Evolutionary conservation across 23 red algal genomes (phyloP).

Genomic region (Chondrus crispus): DNA sequence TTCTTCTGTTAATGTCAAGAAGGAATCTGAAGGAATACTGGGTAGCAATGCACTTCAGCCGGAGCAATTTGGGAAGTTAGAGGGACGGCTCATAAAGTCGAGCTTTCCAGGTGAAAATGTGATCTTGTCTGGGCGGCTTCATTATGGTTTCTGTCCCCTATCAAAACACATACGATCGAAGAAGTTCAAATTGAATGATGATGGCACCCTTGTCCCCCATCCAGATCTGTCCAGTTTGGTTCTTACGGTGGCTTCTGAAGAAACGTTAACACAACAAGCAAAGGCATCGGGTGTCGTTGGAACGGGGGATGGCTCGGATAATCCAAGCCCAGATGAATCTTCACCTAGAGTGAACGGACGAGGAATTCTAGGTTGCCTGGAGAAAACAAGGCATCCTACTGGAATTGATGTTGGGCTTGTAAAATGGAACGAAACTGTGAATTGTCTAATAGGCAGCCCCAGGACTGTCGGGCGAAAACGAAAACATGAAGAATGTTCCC

Average conservation of each 20-base stretch:
- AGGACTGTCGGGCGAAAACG: not conserved
- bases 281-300: not conserved
- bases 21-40: not conserved
- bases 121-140: conserved; percentile 22
- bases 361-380: too few species aligned
- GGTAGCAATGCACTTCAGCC: not conserved
- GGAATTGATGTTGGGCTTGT: not conserved
- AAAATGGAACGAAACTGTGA: conserved; percentile 2
- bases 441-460: not conserved
- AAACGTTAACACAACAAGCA: conserved; percentile 22
- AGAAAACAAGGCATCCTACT: not conserved
- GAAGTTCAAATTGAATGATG: conserved; percentile 37
- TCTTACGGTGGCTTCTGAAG: not conserved
- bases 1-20: not conserved
- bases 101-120: not conserved
- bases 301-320: not conserved
- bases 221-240: conserved; percentile 29
- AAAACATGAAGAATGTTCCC: not conserved
- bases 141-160: conserved; percentile 23
- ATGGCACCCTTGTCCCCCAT: conserved; percentile 29
- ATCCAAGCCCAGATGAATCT: not conserved
- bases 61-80: conserved; percentile 2
- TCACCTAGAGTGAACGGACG: not conserved
- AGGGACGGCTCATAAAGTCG: conserved; percentile 31
- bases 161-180: not conserved